Evolutionary conservation across 495 filamentous ascomycete genomes (phyloP).

Genomic region (Pseudomonodictys pantanalensis): DNA sequence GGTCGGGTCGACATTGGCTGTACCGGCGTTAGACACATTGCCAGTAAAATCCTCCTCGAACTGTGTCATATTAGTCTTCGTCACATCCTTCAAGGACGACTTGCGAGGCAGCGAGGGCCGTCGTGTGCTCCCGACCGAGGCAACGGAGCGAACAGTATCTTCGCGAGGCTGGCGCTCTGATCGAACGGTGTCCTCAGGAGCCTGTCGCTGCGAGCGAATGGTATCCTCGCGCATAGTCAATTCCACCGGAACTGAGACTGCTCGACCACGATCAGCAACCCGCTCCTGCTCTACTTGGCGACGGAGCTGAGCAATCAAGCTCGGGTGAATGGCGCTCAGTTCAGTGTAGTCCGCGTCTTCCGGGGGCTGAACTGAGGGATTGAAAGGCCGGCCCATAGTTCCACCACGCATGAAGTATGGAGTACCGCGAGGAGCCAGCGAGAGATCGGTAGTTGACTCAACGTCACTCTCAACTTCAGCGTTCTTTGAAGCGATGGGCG

Average conservation of each 20-base stretch:
- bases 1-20: conserved; percentile 6
- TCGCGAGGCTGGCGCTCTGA: conserved; percentile 20
- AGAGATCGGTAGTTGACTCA: conserved; percentile 38
- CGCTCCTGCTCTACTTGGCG: conserved; percentile 40
- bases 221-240: neutral
- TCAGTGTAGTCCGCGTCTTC: conserved; percentile 31
- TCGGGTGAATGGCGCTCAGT: conserved; percentile 33
- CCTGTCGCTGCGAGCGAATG: neutral
- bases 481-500: conserved; percentile 10
- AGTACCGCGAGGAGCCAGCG: conserved; percentile 21
- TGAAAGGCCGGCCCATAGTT: conserved; percentile 1
- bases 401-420: conserved; percentile 19
- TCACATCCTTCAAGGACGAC: conserved; percentile 39
- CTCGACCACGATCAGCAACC: conserved; percentile 6
- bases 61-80: conserved; percentile 17
- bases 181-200: conserved; percentile 25
- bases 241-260: conserved; percentile 5
- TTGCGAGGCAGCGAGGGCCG: conserved; percentile 33
- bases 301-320: conserved; percentile 36
- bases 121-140: conserved; percentile 19
- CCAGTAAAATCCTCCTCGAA: conserved; percentile 33
- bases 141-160: conserved; percentile 24
- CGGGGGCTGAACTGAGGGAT: conserved; percentile 8
- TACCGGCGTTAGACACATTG: conserved; percentile 15
- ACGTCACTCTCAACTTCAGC: conserved; percentile 24